phyloP scores from a whole-genome alignment of 495 filamentous ascomycete genomes.

The Xylaria scruposa region DNA sequence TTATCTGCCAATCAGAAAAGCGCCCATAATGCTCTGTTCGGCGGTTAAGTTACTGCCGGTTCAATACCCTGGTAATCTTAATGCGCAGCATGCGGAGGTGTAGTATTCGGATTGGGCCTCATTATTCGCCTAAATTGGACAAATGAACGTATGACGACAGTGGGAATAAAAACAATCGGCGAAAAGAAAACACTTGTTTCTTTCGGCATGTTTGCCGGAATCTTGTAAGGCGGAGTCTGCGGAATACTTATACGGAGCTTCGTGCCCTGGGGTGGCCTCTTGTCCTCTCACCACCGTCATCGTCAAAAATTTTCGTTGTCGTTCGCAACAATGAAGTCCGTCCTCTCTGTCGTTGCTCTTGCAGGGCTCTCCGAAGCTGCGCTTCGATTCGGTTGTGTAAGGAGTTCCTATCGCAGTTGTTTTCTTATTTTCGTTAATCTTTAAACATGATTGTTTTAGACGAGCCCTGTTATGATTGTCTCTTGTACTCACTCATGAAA shows the following conservation, averaged over 20 bases:
- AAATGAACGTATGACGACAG: conserved; percentile 25
- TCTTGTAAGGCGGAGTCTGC: background rate
- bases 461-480: background rate
- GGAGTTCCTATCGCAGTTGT: background rate
- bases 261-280: conserved; percentile 1
- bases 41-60: conserved; percentile 13
- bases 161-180: conserved; percentile 29
- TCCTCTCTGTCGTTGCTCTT: conserved; percentile 45
- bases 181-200: conserved; percentile 22
- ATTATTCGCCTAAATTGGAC: conserved; percentile 38
- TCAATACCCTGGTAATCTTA: conserved; percentile 19
- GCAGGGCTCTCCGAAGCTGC: conserved; percentile 50
- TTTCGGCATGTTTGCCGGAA: conserved; percentile 31
- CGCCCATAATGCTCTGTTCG: background rate
- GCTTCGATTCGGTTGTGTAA: conserved; percentile 55
- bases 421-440: background rate
- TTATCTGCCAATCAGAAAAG: background rate
- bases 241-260: conserved; percentile 26
- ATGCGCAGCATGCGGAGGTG: conserved; percentile 33
- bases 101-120: conserved; percentile 29
- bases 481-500: background rate
- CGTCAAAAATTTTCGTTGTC: conserved; percentile 8
- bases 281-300: conserved; percentile 9
- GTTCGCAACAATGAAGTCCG: conserved; percentile 52
- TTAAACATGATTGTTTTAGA: background rate